Base-by-base conservation (phyloP, 352 stramenopile species). In the Pythium graminicola region DNA sequence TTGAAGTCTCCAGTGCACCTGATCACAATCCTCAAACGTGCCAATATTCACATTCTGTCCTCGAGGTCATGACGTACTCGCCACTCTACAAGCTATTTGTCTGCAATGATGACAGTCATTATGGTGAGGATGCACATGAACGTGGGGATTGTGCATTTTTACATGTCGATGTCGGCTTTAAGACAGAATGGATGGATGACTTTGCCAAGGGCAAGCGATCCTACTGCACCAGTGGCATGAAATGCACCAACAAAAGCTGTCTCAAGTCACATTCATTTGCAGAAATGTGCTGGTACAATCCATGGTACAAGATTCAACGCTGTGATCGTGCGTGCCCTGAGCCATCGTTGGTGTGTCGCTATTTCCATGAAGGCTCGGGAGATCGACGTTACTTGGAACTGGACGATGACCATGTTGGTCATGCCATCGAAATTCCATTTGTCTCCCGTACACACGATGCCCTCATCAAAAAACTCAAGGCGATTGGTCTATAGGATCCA, bases 221-320 rank as follows among this genome's bases (percentile, higher is more conserved):
- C 32, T 53, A 53, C 16, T 61, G 54, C 26, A 1, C 4, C 2
- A 1, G 38, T n/a, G 44, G 33, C 13, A 19, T 6, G 9, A 10
- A 23, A 0, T 61, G 54, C 44, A 9, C 7, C 24, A 36, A 48
- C 29, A n/a, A 11, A 7, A 28, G 11, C 1, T 61, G 54, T 20
- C 5, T 35, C 35, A 54, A 54, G 26, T 54, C 54, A 24, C 54
- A 61, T 23, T 54, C 44, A 27, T 54, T 54, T 42, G 54, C 48
- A 31, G 54, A 61, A 43, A 11, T 53, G 33, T 54, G 54, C 35
- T 61, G 54, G 54, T 61, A 23, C 20, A 61, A 61, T 16, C 26
- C 44, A 6, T 5, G 1, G 1, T 61, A 45, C 44, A 54, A 50
- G 27, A 61, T 45, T n/a, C 31, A 55, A 17, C 33, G 44, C 22